Conservation (phyloP, 768 basidiomycete genomes). For the Bullera alba region DNA sequence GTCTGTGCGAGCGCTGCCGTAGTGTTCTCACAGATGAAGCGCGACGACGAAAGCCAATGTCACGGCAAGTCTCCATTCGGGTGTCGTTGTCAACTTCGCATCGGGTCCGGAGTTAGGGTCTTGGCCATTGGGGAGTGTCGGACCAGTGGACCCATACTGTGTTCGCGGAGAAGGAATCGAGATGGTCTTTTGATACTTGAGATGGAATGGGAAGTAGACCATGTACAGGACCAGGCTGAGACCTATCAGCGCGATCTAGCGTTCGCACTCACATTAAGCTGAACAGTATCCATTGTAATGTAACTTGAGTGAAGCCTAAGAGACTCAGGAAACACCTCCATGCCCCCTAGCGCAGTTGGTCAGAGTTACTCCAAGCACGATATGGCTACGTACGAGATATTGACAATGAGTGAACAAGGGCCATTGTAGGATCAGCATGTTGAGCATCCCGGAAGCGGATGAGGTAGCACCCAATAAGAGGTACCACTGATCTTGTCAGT, state of each 20-base stretch:
- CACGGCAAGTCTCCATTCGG: constrained; percentile 73
- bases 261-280: constrained; percentile 65
- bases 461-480: constrained; percentile 81
- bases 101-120: background rate
- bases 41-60: constrained; percentile 63
- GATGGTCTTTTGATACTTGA: constrained; percentile 55
- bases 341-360: too few species aligned
- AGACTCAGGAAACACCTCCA: constrained; percentile 70
- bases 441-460: constrained; percentile 72
- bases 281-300: constrained; percentile 77
- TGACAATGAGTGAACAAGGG: constrained; percentile 72
- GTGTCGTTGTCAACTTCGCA: constrained; percentile 50
- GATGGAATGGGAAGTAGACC: constrained; percentile 77
- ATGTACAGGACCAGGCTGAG: constrained; percentile 79
- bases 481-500: constrained; percentile 54
- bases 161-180: constrained; percentile 12
- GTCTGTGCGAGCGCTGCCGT: background rate
- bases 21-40: constrained; percentile 59
- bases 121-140: background rate
- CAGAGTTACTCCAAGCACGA: too few species aligned
- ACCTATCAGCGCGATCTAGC: background rate
- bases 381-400: constrained; percentile 59
- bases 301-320: constrained; percentile 75
- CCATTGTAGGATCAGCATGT: constrained; percentile 83
- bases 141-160: constrained; percentile 10